Conservation (phyloP, 2,329 filamentous ascomycete genomes). For the Talaromyces sp. region DNA sequence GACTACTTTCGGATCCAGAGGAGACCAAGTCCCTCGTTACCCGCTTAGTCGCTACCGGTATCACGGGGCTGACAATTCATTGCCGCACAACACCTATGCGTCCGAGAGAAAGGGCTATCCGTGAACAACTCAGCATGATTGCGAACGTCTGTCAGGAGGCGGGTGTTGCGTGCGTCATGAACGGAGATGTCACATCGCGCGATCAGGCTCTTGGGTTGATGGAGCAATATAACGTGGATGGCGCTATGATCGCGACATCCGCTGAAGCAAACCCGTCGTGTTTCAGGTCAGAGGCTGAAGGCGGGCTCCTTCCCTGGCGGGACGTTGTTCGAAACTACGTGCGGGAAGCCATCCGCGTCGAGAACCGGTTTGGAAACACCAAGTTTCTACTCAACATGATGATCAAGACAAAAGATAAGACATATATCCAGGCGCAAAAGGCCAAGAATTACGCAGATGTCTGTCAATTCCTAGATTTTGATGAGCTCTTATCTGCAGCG, state of each 20-base stretch:
- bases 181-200: slow-evolving; percentile 78
- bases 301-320: slow-evolving; percentile 69
- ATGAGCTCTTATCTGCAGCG: slow-evolving; percentile 62
- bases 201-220: slow-evolving; percentile 70
- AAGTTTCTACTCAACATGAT: slow-evolving; percentile 86
- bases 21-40: slow-evolving; percentile 74
- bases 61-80: slow-evolving; percentile 87
- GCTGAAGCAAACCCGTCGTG: slow-evolving; percentile 89
- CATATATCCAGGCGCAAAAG: slow-evolving; percentile 59
- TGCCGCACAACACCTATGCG: slow-evolving; percentile 96
- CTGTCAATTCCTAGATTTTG: slow-evolving; percentile 62
- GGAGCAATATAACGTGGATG: slow-evolving; percentile 77
- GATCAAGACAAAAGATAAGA: slow-evolving; percentile 71
- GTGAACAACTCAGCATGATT: slow-evolving; percentile 81
- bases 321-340: slow-evolving; percentile 76
- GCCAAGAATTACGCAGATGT: slow-evolving; percentile 69
- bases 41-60: slow-evolving; percentile 77
- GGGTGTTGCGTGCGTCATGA: slow-evolving; percentile 91
- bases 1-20: slow-evolving; percentile 72
- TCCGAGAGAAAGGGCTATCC: slow-evolving; percentile 79
- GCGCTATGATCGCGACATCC: slow-evolving; percentile 93
- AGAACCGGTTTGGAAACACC: slow-evolving; percentile 88
- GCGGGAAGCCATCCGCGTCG: slow-evolving; percentile 65
- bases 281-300: slow-evolving; percentile 67
- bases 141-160: slow-evolving; percentile 72